Evolutionary conservation across 257 asterid genomes (phyloP).

Genomic region (Rhazya stricta): DNA sequence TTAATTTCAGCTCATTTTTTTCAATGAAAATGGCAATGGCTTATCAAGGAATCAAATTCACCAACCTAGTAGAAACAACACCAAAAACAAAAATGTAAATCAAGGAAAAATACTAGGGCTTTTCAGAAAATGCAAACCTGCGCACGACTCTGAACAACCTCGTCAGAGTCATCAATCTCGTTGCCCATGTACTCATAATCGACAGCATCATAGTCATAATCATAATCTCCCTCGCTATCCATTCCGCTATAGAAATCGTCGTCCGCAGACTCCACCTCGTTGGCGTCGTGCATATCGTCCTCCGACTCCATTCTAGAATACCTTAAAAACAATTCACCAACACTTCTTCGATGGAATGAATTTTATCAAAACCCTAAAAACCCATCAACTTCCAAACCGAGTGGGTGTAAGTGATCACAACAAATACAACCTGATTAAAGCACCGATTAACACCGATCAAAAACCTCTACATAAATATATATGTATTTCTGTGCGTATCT

Average conservation of each 20-base stretch:
- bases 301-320: slow-evolving; percentile 59
- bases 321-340: not conserved
- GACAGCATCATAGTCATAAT: slow-evolving; percentile 38
- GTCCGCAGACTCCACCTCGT: slow-evolving; percentile 67
- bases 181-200: slow-evolving; percentile 62
- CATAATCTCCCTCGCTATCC: slow-evolving; percentile 27
- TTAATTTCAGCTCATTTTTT: not conserved
- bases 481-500: not conserved
- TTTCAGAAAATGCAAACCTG: slow-evolving; percentile 39
- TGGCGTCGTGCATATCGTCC: slow-evolving; percentile 94
- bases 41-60: not conserved
- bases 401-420: not conserved
- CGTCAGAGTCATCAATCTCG: slow-evolving; percentile 56
- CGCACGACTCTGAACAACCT: slow-evolving; percentile 46
- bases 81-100: not conserved
- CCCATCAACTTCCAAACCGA: not conserved
- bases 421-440: not conserved
- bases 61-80: not conserved
- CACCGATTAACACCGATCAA: not conserved
- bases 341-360: not conserved
- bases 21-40: not conserved
- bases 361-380: slow-evolving; percentile 8
- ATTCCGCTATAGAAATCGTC: slow-evolving; percentile 73
- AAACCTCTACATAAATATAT: not conserved
- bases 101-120: not conserved